Evolutionary conservation across 192 early-diverging fungal genomes (phyloP).

Genomic region (Coemansia nantahalensis): DNA sequence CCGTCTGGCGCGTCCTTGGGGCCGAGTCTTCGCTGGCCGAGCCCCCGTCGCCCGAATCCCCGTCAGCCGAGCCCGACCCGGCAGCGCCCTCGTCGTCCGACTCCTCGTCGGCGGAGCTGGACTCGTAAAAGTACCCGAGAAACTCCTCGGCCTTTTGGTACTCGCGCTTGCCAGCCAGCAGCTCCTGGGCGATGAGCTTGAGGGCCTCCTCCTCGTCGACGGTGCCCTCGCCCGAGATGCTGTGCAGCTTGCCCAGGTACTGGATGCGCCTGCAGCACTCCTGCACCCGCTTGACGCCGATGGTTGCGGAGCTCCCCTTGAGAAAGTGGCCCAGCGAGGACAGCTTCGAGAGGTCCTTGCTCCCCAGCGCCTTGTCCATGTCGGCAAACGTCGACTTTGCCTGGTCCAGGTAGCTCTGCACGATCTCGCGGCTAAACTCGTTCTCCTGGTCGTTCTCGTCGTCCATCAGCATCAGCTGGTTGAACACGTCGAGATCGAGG

Average conservation of each 20-base stretch:
- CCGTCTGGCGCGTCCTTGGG: too few relatives aligned
- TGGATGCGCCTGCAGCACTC: constrained; percentile 88
- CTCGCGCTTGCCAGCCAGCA: constrained; percentile 63
- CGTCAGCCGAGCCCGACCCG: too few relatives aligned
- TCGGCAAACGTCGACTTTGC: constrained; percentile 72
- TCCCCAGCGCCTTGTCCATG: constrained; percentile 63
- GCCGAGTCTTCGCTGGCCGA: too few relatives aligned
- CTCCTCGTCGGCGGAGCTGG: constrained; percentile 21
- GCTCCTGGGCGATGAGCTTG: constrained; percentile 52
- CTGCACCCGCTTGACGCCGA: constrained; percentile 79
- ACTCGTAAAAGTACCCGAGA: constrained; percentile 66
- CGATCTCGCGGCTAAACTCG: constrained; percentile 69
- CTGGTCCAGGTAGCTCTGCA: constrained; percentile 82
- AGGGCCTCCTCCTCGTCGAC: constrained; percentile 60
- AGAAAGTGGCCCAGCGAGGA: constrained; percentile 87
- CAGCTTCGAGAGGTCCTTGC: constrained; percentile 64
- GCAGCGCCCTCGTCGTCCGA: too few relatives aligned
- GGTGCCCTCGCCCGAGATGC: constrained; percentile 37
- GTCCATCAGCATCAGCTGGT: constrained; percentile 91
- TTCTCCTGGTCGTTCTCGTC: constrained; percentile 88
- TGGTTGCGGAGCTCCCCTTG: constrained; percentile 85
- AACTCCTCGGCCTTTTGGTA: constrained; percentile 70
- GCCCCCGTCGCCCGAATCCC: too few relatives aligned
- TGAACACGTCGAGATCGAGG: constrained; percentile 78
- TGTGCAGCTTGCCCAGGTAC: constrained; percentile 63